Conservation (phyloP, 202 grass and related monocot genomes). For the Elaeis oleifera region DNA sequence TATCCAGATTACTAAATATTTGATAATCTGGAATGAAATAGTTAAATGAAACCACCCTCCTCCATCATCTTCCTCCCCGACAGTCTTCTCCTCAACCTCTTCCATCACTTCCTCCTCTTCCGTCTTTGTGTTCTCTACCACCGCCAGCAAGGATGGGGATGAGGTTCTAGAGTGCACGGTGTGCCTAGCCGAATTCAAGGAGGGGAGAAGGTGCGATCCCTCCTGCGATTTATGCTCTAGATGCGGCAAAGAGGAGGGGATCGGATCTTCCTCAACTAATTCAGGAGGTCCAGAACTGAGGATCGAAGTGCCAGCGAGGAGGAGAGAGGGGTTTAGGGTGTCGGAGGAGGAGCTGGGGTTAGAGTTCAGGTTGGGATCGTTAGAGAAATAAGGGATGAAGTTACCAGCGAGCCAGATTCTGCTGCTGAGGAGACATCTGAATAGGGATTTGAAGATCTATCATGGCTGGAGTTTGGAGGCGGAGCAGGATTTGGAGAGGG, state of each 20-base stretch:
- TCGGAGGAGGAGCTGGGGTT: background rate
- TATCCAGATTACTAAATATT: too few relatives aligned
- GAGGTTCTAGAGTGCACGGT: constrained; percentile 40
- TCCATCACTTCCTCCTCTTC: background rate
- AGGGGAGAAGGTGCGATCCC: background rate
- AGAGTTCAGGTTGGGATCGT: background rate
- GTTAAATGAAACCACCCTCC: too few relatives aligned
- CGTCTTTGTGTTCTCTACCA: constrained; percentile 1
- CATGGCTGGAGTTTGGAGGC: background rate
- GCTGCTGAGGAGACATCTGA: constrained; percentile 7
- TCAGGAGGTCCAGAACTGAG: background rate
- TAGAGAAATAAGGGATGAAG: background rate
- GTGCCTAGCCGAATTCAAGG: constrained; percentile 46
- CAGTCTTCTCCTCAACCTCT: too few relatives aligned
- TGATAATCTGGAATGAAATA: too few relatives aligned
- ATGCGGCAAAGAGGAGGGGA: too few relatives aligned
- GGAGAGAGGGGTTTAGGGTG: background rate
- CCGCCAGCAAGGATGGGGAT: background rate
- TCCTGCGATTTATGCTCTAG: constrained; percentile 15
- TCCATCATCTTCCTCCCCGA: too few relatives aligned
- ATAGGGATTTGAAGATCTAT: constrained; percentile 3
- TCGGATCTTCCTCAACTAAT: background rate
- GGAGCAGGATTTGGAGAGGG: background rate
- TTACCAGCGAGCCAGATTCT: constrained; percentile 7
- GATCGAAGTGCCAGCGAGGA: constrained; percentile 6